Percentiles rank a stretch among this genome's conserved stretches.
Conservation (phyloP, 345 rosid species). For the Gossypium arboreum region DNA sequence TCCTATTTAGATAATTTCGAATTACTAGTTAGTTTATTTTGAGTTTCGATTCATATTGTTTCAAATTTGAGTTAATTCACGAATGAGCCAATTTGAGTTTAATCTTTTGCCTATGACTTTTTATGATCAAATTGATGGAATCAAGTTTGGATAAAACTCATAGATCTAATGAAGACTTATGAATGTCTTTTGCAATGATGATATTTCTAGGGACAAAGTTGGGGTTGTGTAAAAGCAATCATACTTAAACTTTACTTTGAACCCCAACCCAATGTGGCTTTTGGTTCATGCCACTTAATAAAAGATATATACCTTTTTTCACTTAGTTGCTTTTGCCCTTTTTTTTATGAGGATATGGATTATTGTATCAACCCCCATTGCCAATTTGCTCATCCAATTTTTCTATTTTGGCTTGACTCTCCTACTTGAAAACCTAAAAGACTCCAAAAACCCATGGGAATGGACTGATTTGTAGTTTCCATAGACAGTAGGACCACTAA, state of each 20-base stretch:
- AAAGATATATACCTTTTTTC: conserved; percentile 19
- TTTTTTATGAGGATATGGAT: conserved; percentile 14
- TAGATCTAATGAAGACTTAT: conserved; percentile 10
- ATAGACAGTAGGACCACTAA: conserved; percentile 9
- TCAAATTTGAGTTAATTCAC: too few relatives aligned
- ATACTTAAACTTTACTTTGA: background rate
- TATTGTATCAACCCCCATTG: conserved; percentile 14
- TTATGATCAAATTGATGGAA: background rate
- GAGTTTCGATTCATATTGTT: too few relatives aligned
- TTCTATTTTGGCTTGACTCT: conserved; percentile 15
- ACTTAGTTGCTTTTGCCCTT: conserved; percentile 20
- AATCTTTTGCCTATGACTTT: too few relatives aligned
- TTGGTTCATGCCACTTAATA: background rate
- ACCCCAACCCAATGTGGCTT: conserved; percentile 4
- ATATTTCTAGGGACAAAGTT: background rate
- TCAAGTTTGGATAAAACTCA: background rate
- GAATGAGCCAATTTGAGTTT: too few relatives aligned
- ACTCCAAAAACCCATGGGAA: conserved; percentile 19
- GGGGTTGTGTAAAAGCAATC: conserved; percentile 1
- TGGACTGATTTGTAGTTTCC: conserved; percentile 11
- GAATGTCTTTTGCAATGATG: background rate
- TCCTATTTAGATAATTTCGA: too few relatives aligned
- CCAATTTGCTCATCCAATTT: background rate
- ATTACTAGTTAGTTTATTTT: too few relatives aligned
- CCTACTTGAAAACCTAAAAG: background rate